Evolutionary conservation across 176 grass and related monocot species (phyloP).

Genomic region (Phyllostachys edulis): DNA sequence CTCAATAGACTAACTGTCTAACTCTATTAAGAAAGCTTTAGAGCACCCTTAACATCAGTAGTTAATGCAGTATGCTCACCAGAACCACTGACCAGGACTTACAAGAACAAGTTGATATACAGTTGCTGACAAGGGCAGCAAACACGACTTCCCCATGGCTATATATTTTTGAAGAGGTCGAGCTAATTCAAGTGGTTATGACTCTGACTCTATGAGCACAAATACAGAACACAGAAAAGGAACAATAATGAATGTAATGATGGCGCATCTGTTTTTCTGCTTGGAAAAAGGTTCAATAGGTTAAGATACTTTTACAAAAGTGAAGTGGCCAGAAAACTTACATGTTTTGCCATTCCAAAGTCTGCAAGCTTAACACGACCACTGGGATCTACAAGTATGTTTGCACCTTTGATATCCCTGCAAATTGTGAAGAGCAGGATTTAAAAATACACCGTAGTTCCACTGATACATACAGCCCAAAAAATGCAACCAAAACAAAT

Average conservation of each 20-base stretch:
- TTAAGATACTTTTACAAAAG: not conserved
- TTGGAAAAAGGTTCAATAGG: not conserved
- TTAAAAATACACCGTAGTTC: slow-evolving; percentile 16
- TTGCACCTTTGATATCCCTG: slow-evolving; percentile 99
- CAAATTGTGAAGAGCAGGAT: slow-evolving; percentile 27
- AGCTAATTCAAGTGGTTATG: slow-evolving; percentile 29
- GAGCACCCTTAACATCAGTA: not conserved
- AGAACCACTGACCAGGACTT: not conserved
- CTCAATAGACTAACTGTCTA: not conserved
- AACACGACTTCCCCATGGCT: not conserved
- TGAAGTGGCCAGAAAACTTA: slow-evolving; percentile 43
- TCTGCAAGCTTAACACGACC: slow-evolving; percentile 99
- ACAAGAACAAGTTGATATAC: slow-evolving; percentile 3
- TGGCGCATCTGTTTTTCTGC: slow-evolving; percentile 22
- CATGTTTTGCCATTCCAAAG: slow-evolving; percentile 99
- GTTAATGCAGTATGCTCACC: slow-evolving; percentile 17
- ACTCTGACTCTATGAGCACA: not conserved
- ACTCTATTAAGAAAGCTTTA: not conserved
- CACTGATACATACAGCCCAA: slow-evolving; percentile 9
- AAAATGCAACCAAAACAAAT: slow-evolving; percentile 19
- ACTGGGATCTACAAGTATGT: slow-evolving; percentile 96
- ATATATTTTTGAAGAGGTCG: not conserved
- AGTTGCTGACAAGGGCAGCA: not conserved
- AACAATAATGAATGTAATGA: not conserved
- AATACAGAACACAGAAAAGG: slow-evolving; percentile 1